These are phyloP conservation scores for Aspergillus baeticus DNA, from an alignment of 495 filamentous ascomycete species.

Conservation along the genomic window DNA sequence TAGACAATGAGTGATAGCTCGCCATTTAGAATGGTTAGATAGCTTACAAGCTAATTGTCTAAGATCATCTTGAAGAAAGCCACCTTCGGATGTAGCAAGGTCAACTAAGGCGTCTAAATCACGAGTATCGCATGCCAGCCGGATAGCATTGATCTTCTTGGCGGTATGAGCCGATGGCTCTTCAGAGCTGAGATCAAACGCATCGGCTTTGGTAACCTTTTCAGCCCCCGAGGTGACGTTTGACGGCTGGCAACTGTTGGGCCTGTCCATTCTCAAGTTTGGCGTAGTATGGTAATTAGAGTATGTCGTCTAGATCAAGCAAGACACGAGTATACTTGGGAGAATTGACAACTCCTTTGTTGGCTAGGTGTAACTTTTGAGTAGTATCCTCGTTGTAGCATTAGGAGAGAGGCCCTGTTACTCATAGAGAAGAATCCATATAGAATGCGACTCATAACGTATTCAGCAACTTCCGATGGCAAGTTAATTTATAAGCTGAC, in stretches of 20 bases:
- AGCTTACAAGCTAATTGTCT: constrained; percentile 82
- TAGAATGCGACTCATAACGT: not conserved
- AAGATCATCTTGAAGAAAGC: constrained; percentile 77
- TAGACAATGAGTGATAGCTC: constrained; percentile 30
- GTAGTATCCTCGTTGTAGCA: constrained; percentile 7
- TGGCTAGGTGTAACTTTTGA: not conserved
- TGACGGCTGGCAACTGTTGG: not conserved
- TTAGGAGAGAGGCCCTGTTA: not conserved
- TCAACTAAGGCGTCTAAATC: constrained; percentile 62
- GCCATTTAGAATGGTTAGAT: not conserved
- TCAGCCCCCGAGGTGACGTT: not conserved
- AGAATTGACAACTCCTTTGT: not conserved
- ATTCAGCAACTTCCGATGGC: not conserved
- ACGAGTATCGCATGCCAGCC: constrained; percentile 62
- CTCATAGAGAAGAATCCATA: constrained; percentile 1
- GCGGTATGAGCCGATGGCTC: constrained; percentile 6
- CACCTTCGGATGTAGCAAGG: constrained; percentile 70
- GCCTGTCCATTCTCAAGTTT: not conserved
- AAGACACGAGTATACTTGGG: not conserved
- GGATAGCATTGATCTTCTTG: constrained; percentile 50
- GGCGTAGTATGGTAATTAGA: not conserved
- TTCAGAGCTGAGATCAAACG: constrained; percentile 6
- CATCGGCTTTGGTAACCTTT: not conserved
- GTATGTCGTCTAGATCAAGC: not conserved
- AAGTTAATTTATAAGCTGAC: not conserved